Evolutionary conservation across 441 rosid species (phyloP).

Genomic region (Jatropha multifida): DNA sequence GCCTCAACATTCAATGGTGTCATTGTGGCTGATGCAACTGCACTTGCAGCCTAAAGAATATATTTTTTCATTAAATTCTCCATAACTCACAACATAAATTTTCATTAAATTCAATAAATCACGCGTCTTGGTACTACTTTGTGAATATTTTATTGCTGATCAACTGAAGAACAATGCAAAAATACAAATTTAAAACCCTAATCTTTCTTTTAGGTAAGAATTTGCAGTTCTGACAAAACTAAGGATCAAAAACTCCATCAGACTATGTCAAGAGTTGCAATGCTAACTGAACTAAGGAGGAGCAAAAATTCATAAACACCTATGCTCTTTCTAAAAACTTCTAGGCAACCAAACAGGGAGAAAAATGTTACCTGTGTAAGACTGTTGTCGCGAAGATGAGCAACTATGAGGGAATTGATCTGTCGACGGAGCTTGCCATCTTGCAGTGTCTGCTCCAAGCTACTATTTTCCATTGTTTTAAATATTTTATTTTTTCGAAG

Average conservation of each 20-base stretch:
- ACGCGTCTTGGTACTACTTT: neutral
- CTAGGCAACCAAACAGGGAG: neutral
- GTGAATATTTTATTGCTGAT: neutral
- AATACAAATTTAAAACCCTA: constrained; percentile 7
- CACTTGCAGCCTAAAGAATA: constrained; percentile 62
- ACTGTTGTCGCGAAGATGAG: constrained; percentile 79
- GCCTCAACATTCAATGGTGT: constrained; percentile 69
- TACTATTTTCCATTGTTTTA: constrained; percentile 44
- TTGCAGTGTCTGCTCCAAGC: constrained; percentile 66
- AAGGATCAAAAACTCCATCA: neutral
- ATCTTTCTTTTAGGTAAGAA: neutral
- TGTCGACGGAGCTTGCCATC: constrained; percentile 67
- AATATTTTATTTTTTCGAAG: neutral
- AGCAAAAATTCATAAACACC: neutral
- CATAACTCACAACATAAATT: neutral
- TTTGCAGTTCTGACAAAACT: neutral
- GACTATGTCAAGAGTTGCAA: neutral
- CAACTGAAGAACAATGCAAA: neutral
- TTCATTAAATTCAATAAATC: neutral
- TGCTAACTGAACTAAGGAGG: neutral
- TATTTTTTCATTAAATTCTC: neutral
- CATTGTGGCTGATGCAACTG: constrained; percentile 82
- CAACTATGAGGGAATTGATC: constrained; percentile 72
- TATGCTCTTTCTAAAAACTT: neutral
- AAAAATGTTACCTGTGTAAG: constrained; percentile 50